phyloP scores from a whole-genome alignment of 805 yeast species.

The Schwanniomyces polymorphus region DNA sequence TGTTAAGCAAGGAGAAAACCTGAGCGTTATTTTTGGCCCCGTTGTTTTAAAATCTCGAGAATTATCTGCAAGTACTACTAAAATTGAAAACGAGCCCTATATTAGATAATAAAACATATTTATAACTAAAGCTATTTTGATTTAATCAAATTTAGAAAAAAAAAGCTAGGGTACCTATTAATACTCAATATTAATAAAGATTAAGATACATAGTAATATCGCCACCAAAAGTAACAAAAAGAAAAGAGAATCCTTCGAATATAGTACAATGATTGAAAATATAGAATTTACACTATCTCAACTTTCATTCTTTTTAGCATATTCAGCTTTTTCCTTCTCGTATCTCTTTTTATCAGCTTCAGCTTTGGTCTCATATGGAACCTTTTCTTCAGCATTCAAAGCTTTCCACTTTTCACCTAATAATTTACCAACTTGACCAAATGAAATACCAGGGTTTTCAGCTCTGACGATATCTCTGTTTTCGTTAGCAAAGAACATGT shows the following conservation, averaged over 20 bases:
- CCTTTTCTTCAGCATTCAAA: slow-evolving; percentile 75
- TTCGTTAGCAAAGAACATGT: slow-evolving; percentile 98
- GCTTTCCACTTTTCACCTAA: slow-evolving; percentile 98
- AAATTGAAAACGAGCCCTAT: not conserved
- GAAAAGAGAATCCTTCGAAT: not conserved
- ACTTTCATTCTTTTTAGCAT: slow-evolving; percentile 41
- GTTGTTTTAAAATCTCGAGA: not conserved
- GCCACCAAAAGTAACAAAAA: not conserved
- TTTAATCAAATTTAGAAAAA: not conserved
- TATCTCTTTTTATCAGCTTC: slow-evolving; percentile 96
- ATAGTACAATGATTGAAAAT: not conserved
- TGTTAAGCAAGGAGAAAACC: too few species aligned
- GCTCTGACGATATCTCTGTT: slow-evolving; percentile 94
- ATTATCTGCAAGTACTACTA: not conserved
- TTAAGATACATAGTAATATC: not conserved
- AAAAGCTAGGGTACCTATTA: not conserved
- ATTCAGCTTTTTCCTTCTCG: slow-evolving; percentile 92
- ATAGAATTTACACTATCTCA: not conserved
- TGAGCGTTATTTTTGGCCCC: too few species aligned
- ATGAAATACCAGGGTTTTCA: slow-evolving; percentile 94
- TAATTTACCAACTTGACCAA: slow-evolving; percentile 93
- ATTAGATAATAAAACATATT: not conserved
- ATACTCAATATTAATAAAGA: slow-evolving; percentile 3
- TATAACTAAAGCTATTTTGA: not conserved
- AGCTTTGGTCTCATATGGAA: slow-evolving; percentile 91